phyloP scores from a whole-genome alignment of 2,329 filamentous ascomycete species.

The Xylariaceae sp. region DNA sequence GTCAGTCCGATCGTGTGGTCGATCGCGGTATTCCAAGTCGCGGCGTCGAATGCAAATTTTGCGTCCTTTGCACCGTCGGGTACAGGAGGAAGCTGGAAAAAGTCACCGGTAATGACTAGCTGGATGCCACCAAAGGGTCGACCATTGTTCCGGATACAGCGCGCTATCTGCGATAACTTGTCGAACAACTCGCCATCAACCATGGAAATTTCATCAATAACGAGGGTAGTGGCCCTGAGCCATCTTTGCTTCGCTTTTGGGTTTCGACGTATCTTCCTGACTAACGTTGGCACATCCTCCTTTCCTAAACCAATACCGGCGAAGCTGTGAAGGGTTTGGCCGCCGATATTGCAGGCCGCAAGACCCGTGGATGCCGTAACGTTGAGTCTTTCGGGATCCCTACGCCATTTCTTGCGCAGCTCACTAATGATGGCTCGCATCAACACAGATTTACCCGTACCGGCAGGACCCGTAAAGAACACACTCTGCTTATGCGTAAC shows the following conservation, averaged over 20 bases:
- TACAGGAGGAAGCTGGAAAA: constrained; percentile 94
- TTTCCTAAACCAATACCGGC: constrained; percentile 93
- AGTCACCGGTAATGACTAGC: constrained; percentile 90
- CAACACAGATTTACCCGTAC: constrained; percentile 93
- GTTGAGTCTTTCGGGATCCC: constrained; percentile 77
- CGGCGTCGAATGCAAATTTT: constrained; percentile 90
- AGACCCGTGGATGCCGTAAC: constrained; percentile 94
- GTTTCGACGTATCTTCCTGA: constrained; percentile 88
- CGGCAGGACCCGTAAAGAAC: constrained; percentile 96
- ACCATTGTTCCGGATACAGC: constrained; percentile 81
- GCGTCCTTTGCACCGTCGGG: constrained; percentile 66
- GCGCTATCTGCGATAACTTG: constrained; percentile 84
- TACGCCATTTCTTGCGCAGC: constrained; percentile 67
- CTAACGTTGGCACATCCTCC: constrained; percentile 69
- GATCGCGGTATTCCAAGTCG: constrained; percentile 86
- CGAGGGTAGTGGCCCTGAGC: constrained; percentile 78
- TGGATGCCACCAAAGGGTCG: constrained; percentile 94
- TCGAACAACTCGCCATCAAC: constrained; percentile 96
- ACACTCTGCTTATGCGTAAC: constrained; percentile 77
- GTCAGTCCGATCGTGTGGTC: constrained; percentile 94
- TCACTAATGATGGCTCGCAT: constrained; percentile 86
- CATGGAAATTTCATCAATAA: constrained; percentile 98
- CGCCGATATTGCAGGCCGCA: constrained; percentile 93
- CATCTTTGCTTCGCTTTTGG: constrained; percentile 83
- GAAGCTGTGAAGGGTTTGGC: constrained; percentile 93